phyloP scores from a whole-genome alignment of 2,329 filamentous ascomycete species.

The Mycogone perniciosa region DNA sequence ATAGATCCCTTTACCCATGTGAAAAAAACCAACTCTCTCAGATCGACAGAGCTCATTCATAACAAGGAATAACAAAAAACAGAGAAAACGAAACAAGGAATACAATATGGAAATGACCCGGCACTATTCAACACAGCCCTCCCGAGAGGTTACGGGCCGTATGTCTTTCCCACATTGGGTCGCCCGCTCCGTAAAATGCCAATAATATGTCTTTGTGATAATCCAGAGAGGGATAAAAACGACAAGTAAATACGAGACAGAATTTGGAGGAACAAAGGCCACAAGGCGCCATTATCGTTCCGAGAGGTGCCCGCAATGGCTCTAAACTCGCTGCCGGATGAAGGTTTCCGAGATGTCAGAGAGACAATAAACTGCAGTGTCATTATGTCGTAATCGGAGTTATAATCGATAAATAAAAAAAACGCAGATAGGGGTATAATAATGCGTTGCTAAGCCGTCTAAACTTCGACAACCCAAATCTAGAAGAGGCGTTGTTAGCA shows the following conservation, averaged over 20 bases:
- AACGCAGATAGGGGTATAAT: neutral
- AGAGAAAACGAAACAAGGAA: too few relatives aligned
- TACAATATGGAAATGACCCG: too few relatives aligned
- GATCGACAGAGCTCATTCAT: too few relatives aligned
- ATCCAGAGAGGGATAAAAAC: neutral
- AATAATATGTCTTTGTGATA: too few relatives aligned
- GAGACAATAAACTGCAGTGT: neutral
- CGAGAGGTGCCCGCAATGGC: neutral
- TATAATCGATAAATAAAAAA: constrained; percentile 1
- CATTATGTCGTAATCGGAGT: constrained; percentile 4
- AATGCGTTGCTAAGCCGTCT: constrained; percentile 15
- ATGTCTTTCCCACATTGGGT: too few relatives aligned
- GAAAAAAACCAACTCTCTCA: too few relatives aligned
- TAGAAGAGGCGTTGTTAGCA: constrained; percentile 26
- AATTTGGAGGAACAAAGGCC: neutral
- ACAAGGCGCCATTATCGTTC: neutral
- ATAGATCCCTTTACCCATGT: too few relatives aligned
- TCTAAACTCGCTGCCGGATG: neutral
- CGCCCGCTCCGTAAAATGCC: too few relatives aligned
- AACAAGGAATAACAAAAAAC: too few relatives aligned
- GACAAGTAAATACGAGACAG: neutral
- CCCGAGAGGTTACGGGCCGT: too few relatives aligned
- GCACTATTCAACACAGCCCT: too few relatives aligned
- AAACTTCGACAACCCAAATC: constrained; percentile 43
- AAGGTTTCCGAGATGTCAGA: neutral